A percentile compares a stretch with the other conserved stretches of the same genome.
These are phyloP conservation scores for Vitis cinerea DNA, from an alignment of 164 flowering plant genomes.

Conservation along the genomic window DNA sequence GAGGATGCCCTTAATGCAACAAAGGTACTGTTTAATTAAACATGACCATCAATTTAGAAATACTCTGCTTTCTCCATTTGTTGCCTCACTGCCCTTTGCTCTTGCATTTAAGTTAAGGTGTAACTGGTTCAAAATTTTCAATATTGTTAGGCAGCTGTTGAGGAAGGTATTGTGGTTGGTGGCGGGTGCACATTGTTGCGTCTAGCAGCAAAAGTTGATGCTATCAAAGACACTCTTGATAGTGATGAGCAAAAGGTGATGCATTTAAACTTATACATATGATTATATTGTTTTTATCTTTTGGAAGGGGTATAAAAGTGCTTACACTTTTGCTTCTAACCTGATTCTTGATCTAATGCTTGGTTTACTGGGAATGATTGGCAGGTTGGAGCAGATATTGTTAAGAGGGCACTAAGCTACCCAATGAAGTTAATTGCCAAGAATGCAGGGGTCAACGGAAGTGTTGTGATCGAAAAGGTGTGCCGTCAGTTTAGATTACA, in stretches of 20 bases:
- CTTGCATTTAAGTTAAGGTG: background rate
- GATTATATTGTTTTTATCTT: background rate
- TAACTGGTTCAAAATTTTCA: background rate
- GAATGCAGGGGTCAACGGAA: constrained; percentile 98
- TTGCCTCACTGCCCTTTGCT: background rate
- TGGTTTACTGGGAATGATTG: background rate
- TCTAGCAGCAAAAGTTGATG: constrained; percentile 63
- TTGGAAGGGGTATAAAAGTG: background rate
- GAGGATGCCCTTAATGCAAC: constrained; percentile 99
- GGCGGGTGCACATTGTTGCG: constrained; percentile 62
- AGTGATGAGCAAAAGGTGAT: constrained; percentile 63
- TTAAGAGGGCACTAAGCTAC: constrained; percentile 85
- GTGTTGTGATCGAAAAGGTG: constrained; percentile 98
- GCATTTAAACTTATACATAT: too few relatives aligned
- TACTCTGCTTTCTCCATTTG: too few relatives aligned
- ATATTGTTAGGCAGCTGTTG: constrained; percentile 65
- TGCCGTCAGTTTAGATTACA: too few relatives aligned
- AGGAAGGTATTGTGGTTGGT: constrained; percentile 72
- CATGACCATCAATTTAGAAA: too few relatives aligned
- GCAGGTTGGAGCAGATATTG: constrained; percentile 99
- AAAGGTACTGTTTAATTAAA: constrained; percentile 45
- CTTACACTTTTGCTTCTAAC: too few relatives aligned
- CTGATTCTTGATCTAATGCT: too few relatives aligned
- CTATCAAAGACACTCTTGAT: constrained; percentile 51
- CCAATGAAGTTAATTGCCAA: constrained; percentile 94